phyloP scores from a whole-genome alignment of 768 basidiomycete genomes.

The Tylopilus subfusipes region DNA sequence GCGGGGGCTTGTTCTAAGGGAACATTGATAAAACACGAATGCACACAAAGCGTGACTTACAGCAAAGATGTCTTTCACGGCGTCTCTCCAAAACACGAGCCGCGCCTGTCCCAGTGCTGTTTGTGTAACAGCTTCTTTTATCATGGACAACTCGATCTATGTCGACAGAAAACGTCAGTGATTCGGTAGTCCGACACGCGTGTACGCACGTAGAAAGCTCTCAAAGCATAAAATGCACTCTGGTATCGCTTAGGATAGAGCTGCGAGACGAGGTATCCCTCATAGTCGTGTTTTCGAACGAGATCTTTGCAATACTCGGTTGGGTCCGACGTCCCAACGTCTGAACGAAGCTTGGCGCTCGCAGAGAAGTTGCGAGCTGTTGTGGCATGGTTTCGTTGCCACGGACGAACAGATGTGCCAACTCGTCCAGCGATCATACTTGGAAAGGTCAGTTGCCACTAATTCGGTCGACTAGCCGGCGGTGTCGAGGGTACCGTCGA shows the following conservation, averaged over 20 bases:
- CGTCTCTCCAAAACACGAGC: conserved; percentile 86
- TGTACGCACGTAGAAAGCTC: conserved; percentile 75
- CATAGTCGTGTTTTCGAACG: conserved; percentile 79
- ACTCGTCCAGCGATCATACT: conserved; percentile 18
- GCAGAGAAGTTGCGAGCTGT: conserved; percentile 13
- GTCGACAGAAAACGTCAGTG: conserved; percentile 10
- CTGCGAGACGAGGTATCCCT: conserved; percentile 66
- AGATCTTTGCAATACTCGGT: conserved; percentile 64
- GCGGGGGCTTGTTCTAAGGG: conserved; percentile 66
- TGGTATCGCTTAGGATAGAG: conserved; percentile 68
- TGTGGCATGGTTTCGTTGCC: conserved; percentile 6
- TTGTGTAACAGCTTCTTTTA: conserved; percentile 76
- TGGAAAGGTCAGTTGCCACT: background rate
- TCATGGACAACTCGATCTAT: conserved; percentile 72
- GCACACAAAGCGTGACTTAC: conserved; percentile 38
- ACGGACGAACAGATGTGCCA: conserved; percentile 4
- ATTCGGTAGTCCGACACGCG: background rate
- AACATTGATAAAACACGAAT: conserved; percentile 13
- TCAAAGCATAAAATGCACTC: conserved; percentile 70
- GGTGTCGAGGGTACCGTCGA: conserved; percentile 18
- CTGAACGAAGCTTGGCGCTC: conserved; percentile 2
- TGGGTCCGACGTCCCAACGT: conserved; percentile 37
- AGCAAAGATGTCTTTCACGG: conserved; percentile 61
- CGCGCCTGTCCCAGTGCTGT: conserved; percentile 75
- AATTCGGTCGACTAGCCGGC: conserved; percentile 17